phyloP scores from a whole-genome alignment of 106 monocot genomes.

The Xerophyta viscosa region DNA sequence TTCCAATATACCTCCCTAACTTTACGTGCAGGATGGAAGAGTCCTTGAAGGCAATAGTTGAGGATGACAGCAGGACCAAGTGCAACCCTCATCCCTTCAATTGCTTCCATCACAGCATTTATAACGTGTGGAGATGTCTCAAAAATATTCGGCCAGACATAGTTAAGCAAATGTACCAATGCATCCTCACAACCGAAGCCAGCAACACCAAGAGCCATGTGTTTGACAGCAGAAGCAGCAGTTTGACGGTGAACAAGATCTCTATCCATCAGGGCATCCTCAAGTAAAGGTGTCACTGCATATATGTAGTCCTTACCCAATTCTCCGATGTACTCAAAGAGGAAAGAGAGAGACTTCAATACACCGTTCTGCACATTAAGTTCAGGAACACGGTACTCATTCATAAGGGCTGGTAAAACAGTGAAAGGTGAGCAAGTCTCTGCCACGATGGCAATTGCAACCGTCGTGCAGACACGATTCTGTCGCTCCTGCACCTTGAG shows the following conservation, averaged over 20 bases:
- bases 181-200: constrained; percentile 98
- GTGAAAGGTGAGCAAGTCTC: constrained; percentile 99
- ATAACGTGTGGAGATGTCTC: constrained; percentile 96
- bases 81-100: constrained; percentile 97
- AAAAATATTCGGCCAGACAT: constrained; percentile 97
- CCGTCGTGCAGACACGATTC: constrained; percentile 96
- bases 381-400: constrained; percentile 94
- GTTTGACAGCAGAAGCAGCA: constrained; percentile 98
- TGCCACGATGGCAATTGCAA: constrained; percentile 94
- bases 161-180: constrained; percentile 82
- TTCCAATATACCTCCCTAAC: constrained; percentile 99
- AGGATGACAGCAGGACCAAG: constrained; percentile 77
- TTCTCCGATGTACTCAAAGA: constrained; percentile 97
- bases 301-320: constrained; percentile 99
- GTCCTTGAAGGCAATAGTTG: constrained; percentile 93
- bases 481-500: constrained; percentile 96
- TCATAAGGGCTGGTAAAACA: constrained; percentile 94
- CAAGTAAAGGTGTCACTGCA: constrained; percentile 89
- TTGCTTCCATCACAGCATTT: constrained; percentile 99
- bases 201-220: constrained; percentile 96
- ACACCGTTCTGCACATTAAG: constrained; percentile 96
- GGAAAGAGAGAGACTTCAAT: constrained; percentile 91
- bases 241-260: constrained; percentile 95
- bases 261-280: constrained; percentile 97
- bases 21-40: constrained; percentile 98